These are phyloP conservation scores for Zelopaecilomyces penicillatus DNA, from an alignment of 2,329 filamentous ascomycete species.

Conservation along the genomic window DNA sequence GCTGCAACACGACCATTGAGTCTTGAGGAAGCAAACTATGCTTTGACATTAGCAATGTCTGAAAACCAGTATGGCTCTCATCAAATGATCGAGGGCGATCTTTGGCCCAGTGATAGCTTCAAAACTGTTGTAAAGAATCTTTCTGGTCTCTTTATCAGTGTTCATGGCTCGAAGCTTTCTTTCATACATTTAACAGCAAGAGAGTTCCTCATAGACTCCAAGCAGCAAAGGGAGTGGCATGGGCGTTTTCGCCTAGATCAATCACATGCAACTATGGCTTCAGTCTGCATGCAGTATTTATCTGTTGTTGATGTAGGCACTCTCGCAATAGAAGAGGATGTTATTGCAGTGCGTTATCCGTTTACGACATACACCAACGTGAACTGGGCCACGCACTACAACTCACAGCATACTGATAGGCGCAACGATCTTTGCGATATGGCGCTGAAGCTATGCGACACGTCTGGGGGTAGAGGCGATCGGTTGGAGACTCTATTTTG, in stretches of 20 bases:
- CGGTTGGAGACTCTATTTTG: not conserved
- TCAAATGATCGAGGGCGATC: not conserved
- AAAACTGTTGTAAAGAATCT: not conserved
- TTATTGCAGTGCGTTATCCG: not conserved
- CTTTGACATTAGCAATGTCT: not conserved
- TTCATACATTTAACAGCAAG: constrained; percentile 6
- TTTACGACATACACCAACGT: not conserved
- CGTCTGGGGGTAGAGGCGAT: not conserved
- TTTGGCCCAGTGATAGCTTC: constrained; percentile 1
- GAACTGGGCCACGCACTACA: not conserved
- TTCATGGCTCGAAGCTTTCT: not conserved
- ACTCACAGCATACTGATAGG: not conserved
- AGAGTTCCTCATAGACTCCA: constrained; percentile 6
- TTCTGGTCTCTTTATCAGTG: constrained; percentile 3
- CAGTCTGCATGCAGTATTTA: not conserved
- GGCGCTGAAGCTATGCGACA: not conserved
- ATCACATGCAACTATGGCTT: not conserved
- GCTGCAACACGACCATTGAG: constrained; percentile 2
- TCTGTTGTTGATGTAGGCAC: not conserved
- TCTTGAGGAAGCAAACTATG: constrained; percentile 3
- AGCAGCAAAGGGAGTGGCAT: not conserved
- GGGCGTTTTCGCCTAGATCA: not conserved
- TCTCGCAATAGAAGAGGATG: not conserved
- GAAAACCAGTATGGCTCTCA: not conserved
- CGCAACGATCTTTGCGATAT: not conserved